Percentiles rank a stretch among this genome's conserved stretches.
Conservation (phyloP, 2,329 filamentous ascomycete species). For the Tolypocladium album region DNA sequence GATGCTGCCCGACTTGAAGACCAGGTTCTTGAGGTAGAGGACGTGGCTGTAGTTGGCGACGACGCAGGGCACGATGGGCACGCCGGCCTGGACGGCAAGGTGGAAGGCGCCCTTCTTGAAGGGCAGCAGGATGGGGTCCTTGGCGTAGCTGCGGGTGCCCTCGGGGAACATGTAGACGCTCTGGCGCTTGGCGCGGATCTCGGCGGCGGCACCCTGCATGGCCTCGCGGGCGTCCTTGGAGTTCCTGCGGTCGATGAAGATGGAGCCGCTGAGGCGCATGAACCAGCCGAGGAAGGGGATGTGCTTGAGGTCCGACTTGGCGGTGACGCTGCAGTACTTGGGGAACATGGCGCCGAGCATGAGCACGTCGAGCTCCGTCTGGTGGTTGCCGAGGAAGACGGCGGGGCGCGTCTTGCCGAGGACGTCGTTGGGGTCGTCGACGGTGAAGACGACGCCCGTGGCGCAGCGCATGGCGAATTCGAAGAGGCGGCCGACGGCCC, state of each 20-base stretch:
- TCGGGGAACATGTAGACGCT: conserved; percentile 85
- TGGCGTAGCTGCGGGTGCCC: conserved; percentile 82
- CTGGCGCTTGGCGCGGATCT: conserved; percentile 64
- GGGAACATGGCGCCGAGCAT: conserved; percentile 87
- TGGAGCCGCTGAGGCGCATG: conserved; percentile 74
- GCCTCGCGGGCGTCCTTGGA: conserved; percentile 70
- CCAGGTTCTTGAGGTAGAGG: conserved; percentile 50
- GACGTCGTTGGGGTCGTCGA: conserved; percentile 55
- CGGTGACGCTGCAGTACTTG: conserved; percentile 82
- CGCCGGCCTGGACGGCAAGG: conserved; percentile 84
- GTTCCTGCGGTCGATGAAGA: conserved; percentile 93
- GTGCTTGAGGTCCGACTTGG: conserved; percentile 73
- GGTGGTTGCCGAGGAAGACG: conserved; percentile 90
- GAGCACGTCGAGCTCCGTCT: conserved; percentile 89
- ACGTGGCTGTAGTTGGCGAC: conserved; percentile 71
- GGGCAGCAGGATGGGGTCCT: conserved; percentile 71
- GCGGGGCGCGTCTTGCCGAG: conserved; percentile 63
- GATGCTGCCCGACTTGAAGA: conserved; percentile 60
- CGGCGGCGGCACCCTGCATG: conserved; percentile 70
- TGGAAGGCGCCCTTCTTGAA: conserved; percentile 99
- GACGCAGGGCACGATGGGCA: conserved; percentile 82
- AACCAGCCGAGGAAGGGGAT: conserved; percentile 90
- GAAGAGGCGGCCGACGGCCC: conserved; percentile 71
- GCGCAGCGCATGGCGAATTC: conserved; percentile 64
- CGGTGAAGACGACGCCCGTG: conserved; percentile 68